Conservation (phyloP, 345 rosid genomes). For the Boechera retrofracta region DNA sequence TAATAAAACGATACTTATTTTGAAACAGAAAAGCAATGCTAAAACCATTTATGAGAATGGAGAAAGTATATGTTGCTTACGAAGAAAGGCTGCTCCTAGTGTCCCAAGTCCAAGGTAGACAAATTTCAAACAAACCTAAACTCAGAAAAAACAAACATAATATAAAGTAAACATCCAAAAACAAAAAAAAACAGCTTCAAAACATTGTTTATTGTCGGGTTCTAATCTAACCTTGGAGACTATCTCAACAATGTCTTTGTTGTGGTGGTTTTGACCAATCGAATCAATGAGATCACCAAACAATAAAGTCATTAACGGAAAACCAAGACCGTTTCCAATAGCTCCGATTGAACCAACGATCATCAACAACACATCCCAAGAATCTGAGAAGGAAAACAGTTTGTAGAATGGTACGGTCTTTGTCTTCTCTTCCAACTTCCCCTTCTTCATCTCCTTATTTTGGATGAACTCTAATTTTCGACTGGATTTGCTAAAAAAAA, state of each 20-base stretch:
- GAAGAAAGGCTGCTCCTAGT: background rate
- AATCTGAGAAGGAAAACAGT: background rate
- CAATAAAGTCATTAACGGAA: background rate
- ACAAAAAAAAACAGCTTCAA: background rate
- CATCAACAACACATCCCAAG: background rate
- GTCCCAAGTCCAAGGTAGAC: background rate
- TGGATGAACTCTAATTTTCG: background rate
- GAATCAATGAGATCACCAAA: background rate
- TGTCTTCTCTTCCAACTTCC: background rate
- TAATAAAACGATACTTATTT: too few species aligned
- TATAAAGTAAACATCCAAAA: background rate
- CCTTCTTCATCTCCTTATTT: background rate
- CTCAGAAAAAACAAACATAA: too few species aligned
- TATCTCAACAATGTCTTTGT: background rate
- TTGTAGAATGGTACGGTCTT: background rate
- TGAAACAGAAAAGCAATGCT: too few species aligned
- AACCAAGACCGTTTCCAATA: background rate
- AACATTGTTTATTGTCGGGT: background rate
- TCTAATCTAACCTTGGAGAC: background rate
- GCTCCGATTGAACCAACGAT: background rate
- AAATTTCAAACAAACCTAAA: background rate
- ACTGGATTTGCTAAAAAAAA: background rate
- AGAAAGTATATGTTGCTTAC: background rate
- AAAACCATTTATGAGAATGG: too few species aligned
- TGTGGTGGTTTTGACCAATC: background rate